A percentile compares a stretch with the other conserved stretches of the same genome.
These are phyloP conservation scores for Russula olivacea DNA, from an alignment of 768 basidiomycete species.

Conservation along the genomic window DNA sequence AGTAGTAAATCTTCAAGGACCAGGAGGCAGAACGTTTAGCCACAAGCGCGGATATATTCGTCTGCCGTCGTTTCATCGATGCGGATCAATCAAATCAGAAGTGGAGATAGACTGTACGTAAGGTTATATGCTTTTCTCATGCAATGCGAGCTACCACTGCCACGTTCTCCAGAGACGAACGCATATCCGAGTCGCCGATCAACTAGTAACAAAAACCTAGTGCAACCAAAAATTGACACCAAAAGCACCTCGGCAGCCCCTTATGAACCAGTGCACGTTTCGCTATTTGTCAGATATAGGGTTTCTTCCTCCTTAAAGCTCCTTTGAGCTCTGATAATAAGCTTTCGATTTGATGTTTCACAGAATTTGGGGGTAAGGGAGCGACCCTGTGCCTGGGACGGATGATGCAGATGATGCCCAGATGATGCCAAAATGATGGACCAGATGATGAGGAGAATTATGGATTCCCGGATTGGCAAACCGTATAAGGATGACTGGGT, in stretches of 20 bases:
- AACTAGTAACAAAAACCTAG: neutral
- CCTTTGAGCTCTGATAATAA: too few species aligned
- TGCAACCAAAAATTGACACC: neutral
- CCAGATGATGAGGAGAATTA: neutral
- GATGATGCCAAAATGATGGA: too few species aligned
- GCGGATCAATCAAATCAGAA: slow-evolving; percentile 9
- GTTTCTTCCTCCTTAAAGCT: too few species aligned
- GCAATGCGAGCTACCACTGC: too few species aligned
- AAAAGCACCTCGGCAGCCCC: neutral
- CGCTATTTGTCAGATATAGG: neutral
- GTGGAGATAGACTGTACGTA: neutral
- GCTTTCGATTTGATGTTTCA: too few species aligned
- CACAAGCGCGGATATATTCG: neutral
- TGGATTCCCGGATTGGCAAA: neutral
- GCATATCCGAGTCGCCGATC: neutral
- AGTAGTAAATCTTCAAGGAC: neutral
- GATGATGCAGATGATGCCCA: too few species aligned
- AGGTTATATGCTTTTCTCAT: neutral
- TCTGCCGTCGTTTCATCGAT: neutral
- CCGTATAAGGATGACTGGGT: neutral
- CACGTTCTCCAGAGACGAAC: neutral
- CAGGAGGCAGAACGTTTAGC: neutral
- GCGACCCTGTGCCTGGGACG: too few species aligned
- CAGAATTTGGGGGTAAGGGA: too few species aligned
- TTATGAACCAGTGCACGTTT: neutral